Conservation (phyloP, 2,329 filamentous ascomycete genomes). For the Xylariaceae sp. region DNA sequence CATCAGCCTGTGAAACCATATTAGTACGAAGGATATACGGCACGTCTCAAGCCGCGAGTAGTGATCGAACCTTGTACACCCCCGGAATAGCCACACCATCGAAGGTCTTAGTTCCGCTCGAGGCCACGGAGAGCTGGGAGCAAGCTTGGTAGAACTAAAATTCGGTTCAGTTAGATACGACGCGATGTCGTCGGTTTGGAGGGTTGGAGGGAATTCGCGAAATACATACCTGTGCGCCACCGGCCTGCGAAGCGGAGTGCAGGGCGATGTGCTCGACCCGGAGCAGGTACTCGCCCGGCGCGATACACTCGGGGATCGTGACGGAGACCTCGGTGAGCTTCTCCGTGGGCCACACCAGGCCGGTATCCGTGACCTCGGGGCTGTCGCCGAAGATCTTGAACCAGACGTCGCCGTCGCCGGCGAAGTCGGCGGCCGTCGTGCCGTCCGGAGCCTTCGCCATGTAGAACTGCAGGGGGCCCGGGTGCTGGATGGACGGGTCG, state of each 20-base stretch:
- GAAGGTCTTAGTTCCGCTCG: slow-evolving; percentile 36
- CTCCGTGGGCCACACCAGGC: slow-evolving; percentile 17
- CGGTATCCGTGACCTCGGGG: slow-evolving; percentile 17
- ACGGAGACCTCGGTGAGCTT: slow-evolving; percentile 29
- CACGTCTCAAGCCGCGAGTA: not conserved
- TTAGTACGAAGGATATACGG: not conserved
- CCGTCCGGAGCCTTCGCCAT: slow-evolving; percentile 35
- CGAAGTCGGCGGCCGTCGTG: slow-evolving; percentile 31
- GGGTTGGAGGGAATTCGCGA: not conserved
- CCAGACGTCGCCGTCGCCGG: slow-evolving; percentile 34
- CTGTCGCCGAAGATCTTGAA: slow-evolving; percentile 38
- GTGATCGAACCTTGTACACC: slow-evolving; percentile 28
- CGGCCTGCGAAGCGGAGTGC: slow-evolving; percentile 32
- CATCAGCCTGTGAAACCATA: slow-evolving; percentile 23
- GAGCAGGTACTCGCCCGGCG: slow-evolving; percentile 40
- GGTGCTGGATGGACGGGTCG: slow-evolving; percentile 34
- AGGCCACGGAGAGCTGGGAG: slow-evolving; percentile 35
- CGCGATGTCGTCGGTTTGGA: no score
- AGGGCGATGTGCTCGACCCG: slow-evolving; percentile 41
- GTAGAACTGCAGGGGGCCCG: slow-evolving; percentile 36
- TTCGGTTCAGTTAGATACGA: no score
- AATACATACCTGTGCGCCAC: slow-evolving; percentile 37
- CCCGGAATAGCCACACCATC: slow-evolving; percentile 33
- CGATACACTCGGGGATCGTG: slow-evolving; percentile 36
- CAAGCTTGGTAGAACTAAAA: slow-evolving; percentile 37